Evolutionary conservation across 2,329 filamentous ascomycete genomes (phyloP).

Genomic region (Talaromyces sp.): DNA sequence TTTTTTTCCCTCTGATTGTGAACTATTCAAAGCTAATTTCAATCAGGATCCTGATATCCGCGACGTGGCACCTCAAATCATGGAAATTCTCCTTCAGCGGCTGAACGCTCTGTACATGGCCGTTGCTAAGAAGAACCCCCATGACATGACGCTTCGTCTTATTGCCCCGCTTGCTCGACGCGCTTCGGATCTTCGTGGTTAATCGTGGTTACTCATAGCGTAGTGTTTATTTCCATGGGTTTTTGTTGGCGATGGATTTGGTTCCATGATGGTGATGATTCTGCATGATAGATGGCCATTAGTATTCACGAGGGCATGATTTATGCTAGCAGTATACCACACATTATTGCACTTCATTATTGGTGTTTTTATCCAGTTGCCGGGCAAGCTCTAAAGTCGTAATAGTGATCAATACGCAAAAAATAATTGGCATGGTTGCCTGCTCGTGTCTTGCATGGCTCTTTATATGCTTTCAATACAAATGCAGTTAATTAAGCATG

Average conservation of each 20-base stretch:
- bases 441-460: too few relatives aligned
- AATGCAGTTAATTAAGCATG: constrained; percentile 3
- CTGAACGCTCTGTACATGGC: constrained; percentile 54
- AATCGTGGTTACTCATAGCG: constrained; percentile 10
- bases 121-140: constrained; percentile 48
- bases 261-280: too few relatives aligned
- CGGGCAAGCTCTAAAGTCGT: too few relatives aligned
- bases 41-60: constrained; percentile 49
- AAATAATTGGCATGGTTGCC: too few relatives aligned
- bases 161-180: constrained; percentile 44
- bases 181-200: constrained; percentile 31
- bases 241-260: too few relatives aligned
- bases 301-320: background rate
- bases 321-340: background rate
- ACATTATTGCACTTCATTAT: too few relatives aligned
- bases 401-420: too few relatives aligned
- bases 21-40: background rate
- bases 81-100: constrained; percentile 55
- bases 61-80: constrained; percentile 54
- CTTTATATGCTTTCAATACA: too few relatives aligned
- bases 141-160: constrained; percentile 48
- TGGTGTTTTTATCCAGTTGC: too few relatives aligned
- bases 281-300: background rate
- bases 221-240: background rate
- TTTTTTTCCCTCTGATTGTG: background rate